phyloP scores from a whole-genome alignment of 2,329 filamentous ascomycete species.

The Zymoseptoria crescenta region DNA sequence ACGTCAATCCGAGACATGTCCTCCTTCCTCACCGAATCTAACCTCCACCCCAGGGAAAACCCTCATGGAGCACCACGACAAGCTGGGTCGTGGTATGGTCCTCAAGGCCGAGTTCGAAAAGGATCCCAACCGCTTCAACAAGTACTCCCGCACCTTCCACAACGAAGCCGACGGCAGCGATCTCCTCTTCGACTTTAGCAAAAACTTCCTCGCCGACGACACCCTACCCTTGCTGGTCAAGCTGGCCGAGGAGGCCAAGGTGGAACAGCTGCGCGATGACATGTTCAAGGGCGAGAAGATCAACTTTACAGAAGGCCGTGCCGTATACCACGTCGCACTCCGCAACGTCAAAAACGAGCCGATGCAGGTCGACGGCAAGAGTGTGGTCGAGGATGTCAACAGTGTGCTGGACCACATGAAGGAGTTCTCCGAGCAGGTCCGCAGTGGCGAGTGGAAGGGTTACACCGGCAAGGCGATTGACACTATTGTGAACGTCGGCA shows the following conservation, averaged over 20 bases:
- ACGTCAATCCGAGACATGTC: background rate
- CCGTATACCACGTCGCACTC: slow-evolving; percentile 90
- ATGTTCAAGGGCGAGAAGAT: slow-evolving; percentile 99
- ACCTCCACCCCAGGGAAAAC: slow-evolving; percentile 42
- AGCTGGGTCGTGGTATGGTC: slow-evolving; percentile 78
- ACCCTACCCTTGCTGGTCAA: slow-evolving; percentile 79
- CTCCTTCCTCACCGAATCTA: background rate
- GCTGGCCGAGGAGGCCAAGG: slow-evolving; percentile 80
- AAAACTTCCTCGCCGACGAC: slow-evolving; percentile 95
- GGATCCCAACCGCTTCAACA: slow-evolving; percentile 80
- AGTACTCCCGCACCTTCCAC: slow-evolving; percentile 78
- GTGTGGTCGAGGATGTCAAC: slow-evolving; percentile 91
- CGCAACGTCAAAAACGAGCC: slow-evolving; percentile 80
- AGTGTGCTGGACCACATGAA: slow-evolving; percentile 94
- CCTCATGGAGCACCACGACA: slow-evolving; percentile 84
- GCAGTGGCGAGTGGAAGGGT: slow-evolving; percentile 93
- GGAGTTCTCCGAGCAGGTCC: slow-evolving; percentile 90
- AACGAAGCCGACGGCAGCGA: slow-evolving; percentile 72
- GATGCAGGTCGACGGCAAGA: slow-evolving; percentile 78
- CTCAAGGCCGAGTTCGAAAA: slow-evolving; percentile 88
- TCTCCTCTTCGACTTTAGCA: slow-evolving; percentile 96
- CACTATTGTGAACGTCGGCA: slow-evolving; percentile 94
- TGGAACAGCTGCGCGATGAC: slow-evolving; percentile 89
- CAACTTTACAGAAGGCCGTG: slow-evolving; percentile 96
- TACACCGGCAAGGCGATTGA: slow-evolving; percentile 96